A percentile compares a stretch with the other conserved stretches of the same genome.
Evolutionary conservation across 2,329 filamentous ascomycete genomes (phyloP).

Genomic region (Dryadomyces quercus-mongolicae): DNA sequence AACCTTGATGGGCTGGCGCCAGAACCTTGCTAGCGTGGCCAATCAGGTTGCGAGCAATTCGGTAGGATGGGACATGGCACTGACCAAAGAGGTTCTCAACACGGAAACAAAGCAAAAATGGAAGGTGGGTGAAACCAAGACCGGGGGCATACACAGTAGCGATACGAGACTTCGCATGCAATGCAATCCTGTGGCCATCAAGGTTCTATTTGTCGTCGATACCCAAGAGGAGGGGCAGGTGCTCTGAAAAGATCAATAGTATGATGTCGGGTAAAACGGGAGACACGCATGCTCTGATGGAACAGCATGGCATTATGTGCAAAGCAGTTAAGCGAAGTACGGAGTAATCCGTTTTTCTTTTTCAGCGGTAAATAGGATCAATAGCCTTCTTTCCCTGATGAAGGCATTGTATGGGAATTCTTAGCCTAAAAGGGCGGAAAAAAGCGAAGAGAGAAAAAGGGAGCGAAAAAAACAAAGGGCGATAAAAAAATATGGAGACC

Average conservation of each 20-base stretch:
- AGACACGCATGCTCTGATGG: too few relatives aligned
- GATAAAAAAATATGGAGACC: not conserved
- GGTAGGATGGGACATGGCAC: not conserved
- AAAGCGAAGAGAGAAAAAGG: not conserved
- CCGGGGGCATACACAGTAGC: not conserved
- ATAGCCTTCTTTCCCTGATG: not conserved
- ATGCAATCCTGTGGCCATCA: not conserved
- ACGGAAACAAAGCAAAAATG: not conserved
- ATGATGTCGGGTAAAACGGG: too few relatives aligned
- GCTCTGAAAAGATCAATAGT: too few relatives aligned
- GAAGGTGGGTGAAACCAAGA: not conserved
- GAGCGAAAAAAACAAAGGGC: not conserved
- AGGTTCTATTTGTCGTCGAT: not conserved
- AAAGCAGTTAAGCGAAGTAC: too few relatives aligned
- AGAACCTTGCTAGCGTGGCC: not conserved
- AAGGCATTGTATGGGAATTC: too few relatives aligned
- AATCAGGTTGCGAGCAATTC: not conserved
- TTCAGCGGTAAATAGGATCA: too few relatives aligned
- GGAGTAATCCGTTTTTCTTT: too few relatives aligned
- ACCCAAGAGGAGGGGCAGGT: not conserved
- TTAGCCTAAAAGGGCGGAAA: not conserved
- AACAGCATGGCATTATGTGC: too few relatives aligned
- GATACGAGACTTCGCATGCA: not conserved
- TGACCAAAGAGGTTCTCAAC: constrained; percentile 5
- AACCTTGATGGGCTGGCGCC: not conserved